Base-by-base conservation (phyloP, 345 rosid genomes). In the Melastoma malabathricum region DNA sequence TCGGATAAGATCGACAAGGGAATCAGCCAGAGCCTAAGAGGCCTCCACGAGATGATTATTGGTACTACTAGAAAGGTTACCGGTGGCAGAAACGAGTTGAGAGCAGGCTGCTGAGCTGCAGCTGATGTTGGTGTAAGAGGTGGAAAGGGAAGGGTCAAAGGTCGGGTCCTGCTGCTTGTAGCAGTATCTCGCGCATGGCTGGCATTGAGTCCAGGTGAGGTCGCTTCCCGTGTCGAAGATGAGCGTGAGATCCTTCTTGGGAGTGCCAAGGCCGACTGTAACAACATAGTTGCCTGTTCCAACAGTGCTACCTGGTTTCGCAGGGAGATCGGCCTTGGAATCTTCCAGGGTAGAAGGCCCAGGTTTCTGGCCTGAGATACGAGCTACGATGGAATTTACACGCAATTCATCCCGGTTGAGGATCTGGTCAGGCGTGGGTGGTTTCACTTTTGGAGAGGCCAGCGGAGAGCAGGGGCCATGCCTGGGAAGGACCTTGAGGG, bases 171-270 rank as follows among this genome's bases (percentile, higher is more conserved):
- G 60, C 38, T 83, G 87, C 10, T 68, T 14, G 45, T 83, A 80
- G 58, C 92, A 83, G 50, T 47, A 61, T 46, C 0, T 17, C 2
- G 41, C 72, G 25, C 92, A 83, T 5, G 85, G 84, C 38, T 73
- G 25, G 18, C 89, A 81, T 3, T 78, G 83, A 2, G 80, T 79
- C 89, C 94, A 81, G 0, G 94, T 78, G 50, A 81, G 55, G 57
- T 79, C 89, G 29, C 94, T 81, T 6, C 89, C 94, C 0, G 89
- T 81, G 56, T 81, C 94, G 17, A 79, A 81, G 25, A 75, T 60
- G 45, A 84, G 72, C 14, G 82, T 59, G 0, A 72, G 22, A 0
- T 73, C 73, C 31, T 59, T 60, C 23, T 75, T 77, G 0, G 94
- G 94, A 13, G 73, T 65, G 34, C 89, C 94, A 13, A 84, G 46